Evolutionary conservation across 2,329 filamentous ascomycete species (phyloP).

Genomic region (Corniculantispora saksenae): DNA sequence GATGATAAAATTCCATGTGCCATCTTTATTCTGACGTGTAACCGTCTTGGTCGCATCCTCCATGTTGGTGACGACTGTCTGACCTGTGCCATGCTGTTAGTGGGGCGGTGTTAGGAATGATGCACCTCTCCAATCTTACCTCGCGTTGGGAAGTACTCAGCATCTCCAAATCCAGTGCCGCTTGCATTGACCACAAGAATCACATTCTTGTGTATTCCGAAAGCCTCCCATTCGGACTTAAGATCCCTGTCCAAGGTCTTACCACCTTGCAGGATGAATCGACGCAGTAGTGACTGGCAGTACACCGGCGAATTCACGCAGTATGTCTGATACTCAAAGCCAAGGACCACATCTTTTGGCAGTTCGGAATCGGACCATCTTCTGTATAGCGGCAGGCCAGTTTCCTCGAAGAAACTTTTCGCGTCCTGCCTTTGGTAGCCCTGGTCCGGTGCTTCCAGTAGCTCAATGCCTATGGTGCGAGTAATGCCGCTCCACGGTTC

Average conservation of each 20-base stretch:
- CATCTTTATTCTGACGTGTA: constrained; percentile 63
- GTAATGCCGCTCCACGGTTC: constrained; percentile 46
- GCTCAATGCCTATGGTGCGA: constrained; percentile 51
- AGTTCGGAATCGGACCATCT: constrained; percentile 37
- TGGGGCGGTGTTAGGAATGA: neutral
- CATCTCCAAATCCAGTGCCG: constrained; percentile 36
- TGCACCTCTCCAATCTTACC: constrained; percentile 23
- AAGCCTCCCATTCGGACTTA: constrained; percentile 35
- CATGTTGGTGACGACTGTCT: constrained; percentile 41
- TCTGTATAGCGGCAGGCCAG: constrained; percentile 31
- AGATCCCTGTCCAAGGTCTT: constrained; percentile 30
- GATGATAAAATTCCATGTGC: constrained; percentile 62
- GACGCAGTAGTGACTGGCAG: constrained; percentile 41
- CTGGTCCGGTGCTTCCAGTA: constrained; percentile 46
- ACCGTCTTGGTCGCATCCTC: constrained; percentile 40
- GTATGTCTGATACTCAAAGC: constrained; percentile 55
- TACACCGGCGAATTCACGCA: constrained; percentile 58
- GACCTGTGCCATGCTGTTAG: constrained; percentile 30
- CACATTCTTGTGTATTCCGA: constrained; percentile 26
- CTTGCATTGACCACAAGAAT: constrained; percentile 36
- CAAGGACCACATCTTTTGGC: constrained; percentile 45
- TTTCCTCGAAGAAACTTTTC: constrained; percentile 29
- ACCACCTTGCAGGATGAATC: constrained; percentile 33
- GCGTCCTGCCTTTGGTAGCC: constrained; percentile 39
- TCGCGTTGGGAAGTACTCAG: constrained; percentile 36